Percentiles rank a stretch among this genome's conserved stretches.
phyloP scores from a whole-genome alignment of 169 alveolate species.

The Cryptosporidium parvum region DNA sequence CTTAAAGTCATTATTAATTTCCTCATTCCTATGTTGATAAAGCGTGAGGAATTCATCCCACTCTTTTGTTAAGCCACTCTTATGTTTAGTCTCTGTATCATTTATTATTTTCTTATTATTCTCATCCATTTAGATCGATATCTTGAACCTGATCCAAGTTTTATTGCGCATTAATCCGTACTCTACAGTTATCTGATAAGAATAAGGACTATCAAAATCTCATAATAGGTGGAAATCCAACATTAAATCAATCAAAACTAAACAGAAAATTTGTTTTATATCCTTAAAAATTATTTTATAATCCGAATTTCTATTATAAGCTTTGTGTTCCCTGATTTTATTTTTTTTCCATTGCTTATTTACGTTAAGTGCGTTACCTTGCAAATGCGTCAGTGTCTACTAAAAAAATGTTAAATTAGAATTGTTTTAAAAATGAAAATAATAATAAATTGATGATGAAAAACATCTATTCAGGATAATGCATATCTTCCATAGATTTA shows the following conservation, averaged over 20 bases:
- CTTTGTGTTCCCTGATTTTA: not conserved
- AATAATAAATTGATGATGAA: not conserved
- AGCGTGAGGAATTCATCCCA: slow-evolving; percentile 62
- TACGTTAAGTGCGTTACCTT: slow-evolving; percentile 66
- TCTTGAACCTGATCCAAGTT: not conserved
- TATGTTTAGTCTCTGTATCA: not conserved
- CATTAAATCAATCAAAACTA: not conserved
- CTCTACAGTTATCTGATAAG: not conserved
- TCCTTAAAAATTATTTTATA: not conserved
- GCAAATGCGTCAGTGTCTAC: slow-evolving; percentile 34
- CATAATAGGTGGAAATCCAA: not conserved
- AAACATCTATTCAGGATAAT: not conserved
- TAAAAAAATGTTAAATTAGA: not conserved
- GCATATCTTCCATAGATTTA: too few relatives aligned
- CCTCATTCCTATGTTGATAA: slow-evolving; percentile 43
- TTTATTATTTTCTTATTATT: not conserved
- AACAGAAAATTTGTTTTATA: not conserved
- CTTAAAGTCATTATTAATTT: slow-evolving; percentile 57
- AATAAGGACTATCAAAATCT: not conserved
- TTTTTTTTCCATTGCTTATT: not conserved
- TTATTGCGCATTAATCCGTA: not conserved
- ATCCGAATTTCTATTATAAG: not conserved
- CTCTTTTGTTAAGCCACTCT: slow-evolving; percentile 31
- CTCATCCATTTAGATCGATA: slow-evolving; percentile 30
- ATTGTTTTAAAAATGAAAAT: not conserved